phyloP scores from a whole-genome alignment of 495 filamentous ascomycete species.

The Hypoxylon perforatum region DNA sequence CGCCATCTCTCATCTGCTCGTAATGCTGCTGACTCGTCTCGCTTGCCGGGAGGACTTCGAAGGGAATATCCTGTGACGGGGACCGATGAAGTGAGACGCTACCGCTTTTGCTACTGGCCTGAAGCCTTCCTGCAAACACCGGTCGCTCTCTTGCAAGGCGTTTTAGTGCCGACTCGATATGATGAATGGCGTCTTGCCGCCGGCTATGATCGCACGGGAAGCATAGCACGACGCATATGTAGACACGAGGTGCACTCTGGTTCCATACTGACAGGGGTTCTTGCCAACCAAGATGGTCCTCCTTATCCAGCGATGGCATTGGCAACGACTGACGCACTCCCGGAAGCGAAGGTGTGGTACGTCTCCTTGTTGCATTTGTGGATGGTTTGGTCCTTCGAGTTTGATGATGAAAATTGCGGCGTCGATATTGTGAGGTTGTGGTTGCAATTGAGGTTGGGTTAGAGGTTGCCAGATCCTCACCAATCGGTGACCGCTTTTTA shows the following conservation, averaged over 20 bases:
- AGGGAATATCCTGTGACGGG: conserved; percentile 43
- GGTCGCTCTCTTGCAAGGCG: conserved; percentile 42
- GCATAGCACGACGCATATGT: conserved; percentile 49
- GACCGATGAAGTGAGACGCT: conserved; percentile 42
- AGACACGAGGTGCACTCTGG: conserved; percentile 48
- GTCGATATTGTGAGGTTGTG: conserved; percentile 21
- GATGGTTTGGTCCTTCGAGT: conserved; percentile 31
- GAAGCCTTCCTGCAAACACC: conserved; percentile 49
- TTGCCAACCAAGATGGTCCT: conserved; percentile 39
- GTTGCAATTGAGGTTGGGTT: no score
- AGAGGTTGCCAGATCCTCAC: conserved; percentile 25
- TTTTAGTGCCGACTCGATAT: conserved; percentile 42
- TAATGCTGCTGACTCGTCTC: conserved; percentile 39
- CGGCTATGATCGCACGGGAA: conserved; percentile 46
- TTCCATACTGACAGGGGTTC: conserved; percentile 49
- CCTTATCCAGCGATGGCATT: conserved; percentile 42
- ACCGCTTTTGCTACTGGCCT: conserved; percentile 38
- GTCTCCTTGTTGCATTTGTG: conserved; percentile 32
- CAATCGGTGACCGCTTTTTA: conserved; percentile 45
- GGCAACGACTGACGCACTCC: conserved; percentile 30
- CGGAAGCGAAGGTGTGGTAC: conserved; percentile 35
- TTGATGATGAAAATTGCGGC: conserved; percentile 37
- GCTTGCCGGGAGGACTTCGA: conserved; percentile 35
- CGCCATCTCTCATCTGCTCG: conserved; percentile 37
- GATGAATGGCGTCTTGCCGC: conserved; percentile 34